Evolutionary conservation across 2,329 filamentous ascomycete genomes (phyloP), one percentile per base, ranked within the genome.

Genomic region (Colletotrichum cordylinicola): DNA sequence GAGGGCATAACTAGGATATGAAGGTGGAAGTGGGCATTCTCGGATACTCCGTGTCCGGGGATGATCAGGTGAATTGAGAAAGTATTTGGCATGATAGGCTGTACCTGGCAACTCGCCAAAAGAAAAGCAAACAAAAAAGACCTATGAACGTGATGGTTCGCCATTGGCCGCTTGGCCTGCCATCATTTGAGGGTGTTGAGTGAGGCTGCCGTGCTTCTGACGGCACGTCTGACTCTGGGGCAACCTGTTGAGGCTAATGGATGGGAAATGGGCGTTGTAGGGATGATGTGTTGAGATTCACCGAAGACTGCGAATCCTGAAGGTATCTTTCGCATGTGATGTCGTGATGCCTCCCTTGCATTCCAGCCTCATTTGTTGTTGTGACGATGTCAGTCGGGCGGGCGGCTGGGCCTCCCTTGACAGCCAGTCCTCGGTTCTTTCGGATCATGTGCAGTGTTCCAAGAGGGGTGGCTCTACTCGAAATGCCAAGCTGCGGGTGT

Each of bases 31-130:
- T 43, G 39, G 0, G 18, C 9, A 43, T 18, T 1, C 0, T n/a
- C 9, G 18, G 18, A 43, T 43, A 18, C 39, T 43, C 18, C 39
- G 16, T 43, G 0, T 43, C 39, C 18, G 16, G 39, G 4, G 9
- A 10, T 43, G 3, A 8, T 18, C 18, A 43, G 39, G 39, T 43
- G 39, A 43, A 0, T 10, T n/a, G 39, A 43, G 9, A 5, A 39
- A 18, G 37, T 4, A 4, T 1, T 8, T 2, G 15, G 4, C 2
- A 39, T 18, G 2, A 39, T 8, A 9, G 1, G 2, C 39, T n/a
- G 18, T 43, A 0, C 39, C 39, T 43, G 39, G 8, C 0, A 43
- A 43, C 0, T 43, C 39, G 39, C 0, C n/a, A n/a, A 0, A n/a
- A 18, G 8, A 43, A 43, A 43, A 43, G 10, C 16, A 43, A 43